A percentile compares a stretch with the other conserved stretches of the same genome.
These are phyloP conservation scores for California macrophylla DNA, from an alignment of 441 rosid genomes.

Conservation along the genomic window DNA sequence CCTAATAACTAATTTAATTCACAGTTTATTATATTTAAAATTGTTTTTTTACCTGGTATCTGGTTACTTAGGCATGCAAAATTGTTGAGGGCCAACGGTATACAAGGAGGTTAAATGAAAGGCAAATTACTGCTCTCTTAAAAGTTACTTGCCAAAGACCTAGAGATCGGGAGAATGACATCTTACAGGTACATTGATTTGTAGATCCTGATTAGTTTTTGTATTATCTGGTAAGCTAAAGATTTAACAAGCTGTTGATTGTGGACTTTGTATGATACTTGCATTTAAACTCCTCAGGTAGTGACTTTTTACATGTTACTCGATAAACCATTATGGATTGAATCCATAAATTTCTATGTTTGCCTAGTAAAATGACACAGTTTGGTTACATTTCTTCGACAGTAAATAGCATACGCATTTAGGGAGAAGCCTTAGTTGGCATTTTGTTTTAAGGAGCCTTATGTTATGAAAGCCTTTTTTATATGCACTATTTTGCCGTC, in stretches of 20 bases:
- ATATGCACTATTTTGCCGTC: neutral
- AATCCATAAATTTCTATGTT: too few relatives aligned
- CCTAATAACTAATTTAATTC: neutral
- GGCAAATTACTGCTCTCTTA: conserved; percentile 77
- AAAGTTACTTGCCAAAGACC: conserved; percentile 95
- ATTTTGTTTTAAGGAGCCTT: neutral
- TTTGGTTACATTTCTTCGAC: neutral
- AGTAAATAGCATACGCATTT: neutral
- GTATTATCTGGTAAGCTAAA: neutral
- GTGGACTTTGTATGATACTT: neutral
- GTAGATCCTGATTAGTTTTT: neutral
- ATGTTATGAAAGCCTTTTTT: neutral
- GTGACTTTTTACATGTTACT: too few relatives aligned
- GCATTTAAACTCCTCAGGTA: neutral
- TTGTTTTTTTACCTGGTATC: neutral
- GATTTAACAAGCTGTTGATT: neutral
- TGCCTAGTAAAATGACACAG: neutral
- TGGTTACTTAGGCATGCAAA: conserved; percentile 69
- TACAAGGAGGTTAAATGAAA: conserved; percentile 82
- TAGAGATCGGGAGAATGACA: conserved; percentile 80
- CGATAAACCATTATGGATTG: too few relatives aligned
- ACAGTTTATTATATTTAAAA: neutral
- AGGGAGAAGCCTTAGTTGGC: neutral
- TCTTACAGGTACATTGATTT: conserved; percentile 40
- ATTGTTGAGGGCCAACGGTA: conserved; percentile 94